Percentiles rank a stretch among this genome's conserved stretches.
phyloP scores from a whole-genome alignment of 75 land plant genomes.

The Selaginella tamariscina region DNA sequence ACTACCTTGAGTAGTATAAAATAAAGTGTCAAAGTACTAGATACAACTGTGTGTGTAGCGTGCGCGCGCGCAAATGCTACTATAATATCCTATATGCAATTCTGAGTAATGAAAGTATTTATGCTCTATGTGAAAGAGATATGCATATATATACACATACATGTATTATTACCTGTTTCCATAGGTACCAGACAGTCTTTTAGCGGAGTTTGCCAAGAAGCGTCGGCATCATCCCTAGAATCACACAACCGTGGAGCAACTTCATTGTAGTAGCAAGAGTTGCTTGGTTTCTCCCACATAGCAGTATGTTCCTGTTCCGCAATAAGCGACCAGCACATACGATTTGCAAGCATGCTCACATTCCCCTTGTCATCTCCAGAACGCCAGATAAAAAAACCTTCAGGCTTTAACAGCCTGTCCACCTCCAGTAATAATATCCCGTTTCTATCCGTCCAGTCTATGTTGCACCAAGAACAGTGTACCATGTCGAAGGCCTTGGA shows the following conservation, averaged over 20 bases:
- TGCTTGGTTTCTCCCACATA: conserved; percentile 50
- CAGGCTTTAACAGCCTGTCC: conserved; percentile 47
- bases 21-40: too few species aligned
- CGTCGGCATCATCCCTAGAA: conserved; percentile 29
- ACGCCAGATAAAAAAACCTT: conserved; percentile 69
- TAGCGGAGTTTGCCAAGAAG: conserved; percentile 54
- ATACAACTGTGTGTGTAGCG: too few species aligned
- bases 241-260: too few species aligned
- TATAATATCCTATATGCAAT: too few species aligned
- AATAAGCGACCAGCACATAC: conserved; percentile 80
- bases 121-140: too few species aligned
- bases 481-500: conserved; percentile 68
- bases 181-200: conserved; percentile 34
- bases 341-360: conserved; percentile 52
- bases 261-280: conserved; percentile 40
- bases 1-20: too few species aligned
- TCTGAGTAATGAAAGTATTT: too few species aligned
- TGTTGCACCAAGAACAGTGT: conserved; percentile 80
- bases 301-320: conserved; percentile 69
- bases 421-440: conserved; percentile 69
- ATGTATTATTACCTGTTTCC: too few species aligned
- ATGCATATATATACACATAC: too few species aligned
- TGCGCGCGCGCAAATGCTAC: too few species aligned
- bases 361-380: conserved; percentile 56
- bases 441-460: conserved; percentile 89